Percentiles rank a stretch among this genome's conserved stretches.
Evolutionary conservation across 2,329 filamentous ascomycete species (phyloP).

Genomic region (Pseudocercospora fuligena): DNA sequence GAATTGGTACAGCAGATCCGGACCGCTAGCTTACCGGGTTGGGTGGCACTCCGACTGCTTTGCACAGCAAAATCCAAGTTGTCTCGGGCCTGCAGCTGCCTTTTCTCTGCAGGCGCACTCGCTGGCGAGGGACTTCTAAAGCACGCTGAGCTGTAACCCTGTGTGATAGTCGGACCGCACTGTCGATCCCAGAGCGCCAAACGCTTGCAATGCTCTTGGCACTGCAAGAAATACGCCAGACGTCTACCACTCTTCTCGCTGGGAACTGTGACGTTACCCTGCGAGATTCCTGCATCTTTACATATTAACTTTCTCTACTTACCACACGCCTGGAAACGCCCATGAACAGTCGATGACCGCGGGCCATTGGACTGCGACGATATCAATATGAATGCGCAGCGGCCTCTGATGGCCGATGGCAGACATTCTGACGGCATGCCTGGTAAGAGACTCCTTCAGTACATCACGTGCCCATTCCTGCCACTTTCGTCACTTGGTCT

Average conservation of each 20-base stretch:
- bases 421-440: constrained; percentile 13
- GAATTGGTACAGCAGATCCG: constrained; percentile 1
- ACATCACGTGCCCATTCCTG: constrained; percentile 2
- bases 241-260: neutral
- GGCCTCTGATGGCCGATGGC: constrained; percentile 23
- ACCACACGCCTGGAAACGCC: neutral
- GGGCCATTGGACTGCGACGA: neutral
- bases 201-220: neutral
- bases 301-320: constrained; percentile 4
- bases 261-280: neutral
- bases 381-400: constrained; percentile 22
- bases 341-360: neutral
- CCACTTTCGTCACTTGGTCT: neutral
- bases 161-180: neutral
- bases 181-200: neutral
- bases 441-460: constrained; percentile 20
- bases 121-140: neutral
- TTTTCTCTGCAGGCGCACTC: neutral
- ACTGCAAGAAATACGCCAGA: neutral
- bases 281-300: constrained; percentile 5
- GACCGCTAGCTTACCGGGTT: constrained; percentile 3
- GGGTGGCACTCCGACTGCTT: neutral
- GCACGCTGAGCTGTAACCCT: neutral
- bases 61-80: neutral
- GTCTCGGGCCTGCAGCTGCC: neutral